Evolutionary conservation across 2,329 filamentous ascomycete genomes (phyloP), one percentile per base, ranked within the genome.

Genomic region (Fusarium sp.): DNA sequence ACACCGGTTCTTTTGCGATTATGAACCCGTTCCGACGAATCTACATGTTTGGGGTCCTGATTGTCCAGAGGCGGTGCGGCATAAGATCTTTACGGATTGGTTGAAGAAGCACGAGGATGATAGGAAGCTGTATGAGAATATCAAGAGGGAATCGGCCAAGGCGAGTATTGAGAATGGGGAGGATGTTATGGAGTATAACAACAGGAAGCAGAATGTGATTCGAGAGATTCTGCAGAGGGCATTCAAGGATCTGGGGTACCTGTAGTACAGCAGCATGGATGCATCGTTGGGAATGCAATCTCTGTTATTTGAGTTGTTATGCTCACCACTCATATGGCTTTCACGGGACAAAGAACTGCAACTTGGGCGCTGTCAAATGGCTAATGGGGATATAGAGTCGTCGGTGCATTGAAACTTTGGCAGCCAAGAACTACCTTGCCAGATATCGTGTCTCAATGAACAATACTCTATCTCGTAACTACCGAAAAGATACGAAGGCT

Each of bases 31-130:
- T 2, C 72, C 77, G 2, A 79, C 78, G 5, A 87, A 87, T 68
- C 46, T 88, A 56, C 86, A 88, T 67, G 83, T 88, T 38, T 88
- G 80, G 71, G 82, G 83, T 0, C 80, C 81, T 2, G 79, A 80
- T 3, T 82, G 76, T 27, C 78, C 83, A 0, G 85, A 87, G 71
- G 76, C 79, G 6, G 78, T 77, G 42, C 76, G 84, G 1, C 85
- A 86, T 59, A 73, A 71, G 32, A 81, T 86, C 35, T 84, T 87
- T 70, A 75, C 80, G 8, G 81, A 86, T 18, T 85, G 83, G 83
- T 67, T 87, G 52, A 72, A 54, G n/a, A 67, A 70, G 26, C 72
- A 81, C 45, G 77, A 78, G 4, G 79, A 77, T 3, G 85, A 87
- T 60, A 71, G 77, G 59, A 73, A 80, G 35, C 50, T 81, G 27